Percentiles rank a stretch among this genome's conserved stretches.
Evolutionary conservation across 2,329 filamentous ascomycete genomes (phyloP).

Genomic region (Fusarium dlaminii): DNA sequence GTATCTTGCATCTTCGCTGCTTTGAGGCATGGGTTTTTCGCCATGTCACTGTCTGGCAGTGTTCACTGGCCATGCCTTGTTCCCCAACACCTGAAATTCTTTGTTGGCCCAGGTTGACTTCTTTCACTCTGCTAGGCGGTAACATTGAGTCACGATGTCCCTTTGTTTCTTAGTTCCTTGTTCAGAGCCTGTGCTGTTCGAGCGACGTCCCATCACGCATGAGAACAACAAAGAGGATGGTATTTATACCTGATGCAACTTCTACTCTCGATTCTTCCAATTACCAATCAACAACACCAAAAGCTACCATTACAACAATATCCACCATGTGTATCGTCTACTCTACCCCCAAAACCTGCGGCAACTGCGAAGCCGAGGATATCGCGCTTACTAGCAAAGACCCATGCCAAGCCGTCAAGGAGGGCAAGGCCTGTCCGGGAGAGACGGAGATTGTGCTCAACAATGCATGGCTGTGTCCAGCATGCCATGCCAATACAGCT

Average conservation of each 20-base stretch:
- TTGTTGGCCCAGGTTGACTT: neutral
- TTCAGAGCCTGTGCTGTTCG: neutral
- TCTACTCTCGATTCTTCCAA: neutral
- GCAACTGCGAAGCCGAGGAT: neutral
- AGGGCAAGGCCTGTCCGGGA: neutral
- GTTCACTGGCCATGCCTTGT: too few relatives aligned
- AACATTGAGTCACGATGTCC: neutral
- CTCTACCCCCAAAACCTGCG: neutral
- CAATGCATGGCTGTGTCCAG: neutral
- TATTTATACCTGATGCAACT: neutral
- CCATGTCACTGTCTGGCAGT: neutral
- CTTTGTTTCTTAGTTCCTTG: neutral
- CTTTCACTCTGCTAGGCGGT: neutral
- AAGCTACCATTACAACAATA: neutral
- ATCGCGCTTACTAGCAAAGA: neutral
- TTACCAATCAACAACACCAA: neutral
- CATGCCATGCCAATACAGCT: neutral
- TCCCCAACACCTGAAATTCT: neutral
- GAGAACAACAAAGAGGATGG: too few relatives aligned
- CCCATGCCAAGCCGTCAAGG: neutral
- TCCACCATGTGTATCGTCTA: neutral
- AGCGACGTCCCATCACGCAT: neutral
- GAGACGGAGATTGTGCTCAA: too few relatives aligned
- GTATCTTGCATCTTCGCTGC: accelerated
- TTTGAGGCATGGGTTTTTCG: too few relatives aligned